Percentiles rank a stretch among this genome's conserved stretches.
Conservation (phyloP, 2,329 filamentous ascomycete species). For the Phialophora verrucosa region DNA sequence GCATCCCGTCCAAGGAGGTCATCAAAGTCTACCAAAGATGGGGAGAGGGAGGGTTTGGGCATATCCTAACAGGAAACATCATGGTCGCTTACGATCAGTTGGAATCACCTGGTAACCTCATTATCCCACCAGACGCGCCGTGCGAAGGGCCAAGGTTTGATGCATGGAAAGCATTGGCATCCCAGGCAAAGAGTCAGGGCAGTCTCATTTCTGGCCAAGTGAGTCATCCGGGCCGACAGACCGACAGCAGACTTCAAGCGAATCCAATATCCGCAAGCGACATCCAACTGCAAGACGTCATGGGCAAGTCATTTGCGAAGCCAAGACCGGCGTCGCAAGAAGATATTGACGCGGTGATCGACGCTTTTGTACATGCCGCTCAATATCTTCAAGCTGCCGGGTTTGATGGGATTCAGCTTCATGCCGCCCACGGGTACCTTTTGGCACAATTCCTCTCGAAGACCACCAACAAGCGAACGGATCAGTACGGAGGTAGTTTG, state of each 20-base stretch:
- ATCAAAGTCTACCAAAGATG: conserved; percentile 66
- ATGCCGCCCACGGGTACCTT: conserved; percentile 65
- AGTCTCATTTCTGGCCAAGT: conserved; percentile 65
- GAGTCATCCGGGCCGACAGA: conserved; percentile 67
- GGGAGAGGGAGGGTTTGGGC: conserved; percentile 63
- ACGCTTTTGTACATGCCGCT: conserved; percentile 67
- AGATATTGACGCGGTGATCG: conserved; percentile 59
- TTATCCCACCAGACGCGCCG: conserved; percentile 61
- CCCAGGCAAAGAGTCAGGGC: conserved; percentile 61
- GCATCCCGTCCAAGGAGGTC: conserved; percentile 59
- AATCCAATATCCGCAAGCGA: conserved; percentile 60
- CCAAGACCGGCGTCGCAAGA: conserved; percentile 37
- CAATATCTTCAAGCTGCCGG: conserved; percentile 68
- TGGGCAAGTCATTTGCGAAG: conserved; percentile 42
- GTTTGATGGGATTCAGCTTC: conserved; percentile 57
- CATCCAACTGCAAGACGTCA: conserved; percentile 47
- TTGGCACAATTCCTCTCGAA: conserved; percentile 62
- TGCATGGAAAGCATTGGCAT: conserved; percentile 63
- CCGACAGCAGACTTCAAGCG: conserved; percentile 51
- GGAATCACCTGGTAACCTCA: conserved; percentile 61
- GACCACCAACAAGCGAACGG: conserved; percentile 62
- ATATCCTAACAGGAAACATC: conserved; percentile 68
- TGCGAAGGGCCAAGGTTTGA: conserved; percentile 65
- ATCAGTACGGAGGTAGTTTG: conserved; percentile 69
- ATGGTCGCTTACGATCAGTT: conserved; percentile 62